phyloP scores from a whole-genome alignment of 306 rosid species.

The Sindora glabra region DNA sequence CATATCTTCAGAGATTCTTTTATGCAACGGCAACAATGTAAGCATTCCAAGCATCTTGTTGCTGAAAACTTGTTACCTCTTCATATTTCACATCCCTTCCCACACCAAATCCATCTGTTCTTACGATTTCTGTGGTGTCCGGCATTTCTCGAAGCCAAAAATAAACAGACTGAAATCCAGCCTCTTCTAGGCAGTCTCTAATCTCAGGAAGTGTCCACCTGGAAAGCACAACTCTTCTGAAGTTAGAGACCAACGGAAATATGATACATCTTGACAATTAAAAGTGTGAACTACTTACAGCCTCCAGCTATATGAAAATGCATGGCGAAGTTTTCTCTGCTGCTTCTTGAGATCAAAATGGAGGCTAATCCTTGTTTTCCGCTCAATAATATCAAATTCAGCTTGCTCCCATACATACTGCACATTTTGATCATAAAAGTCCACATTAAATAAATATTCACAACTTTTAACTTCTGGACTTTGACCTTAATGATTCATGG shows the following conservation, averaged over 20 bases:
- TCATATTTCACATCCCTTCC: constrained; percentile 68
- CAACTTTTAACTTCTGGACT: not conserved
- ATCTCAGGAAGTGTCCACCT: constrained; percentile 98
- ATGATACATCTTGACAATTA: not conserved
- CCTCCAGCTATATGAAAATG: constrained; percentile 90
- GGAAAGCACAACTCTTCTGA: constrained; percentile 13
- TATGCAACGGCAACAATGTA: constrained; percentile 75
- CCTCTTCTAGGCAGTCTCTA: constrained; percentile 82
- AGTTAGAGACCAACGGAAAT: constrained; percentile 16
- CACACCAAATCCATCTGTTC: constrained; percentile 57
- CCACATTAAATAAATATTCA: not conserved
- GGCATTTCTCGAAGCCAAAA: constrained; percentile 87
- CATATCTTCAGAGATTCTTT: constrained; percentile 8
- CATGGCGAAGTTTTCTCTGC: constrained; percentile 67
- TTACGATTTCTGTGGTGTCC: constrained; percentile 40
- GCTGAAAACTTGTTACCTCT: constrained; percentile 66
- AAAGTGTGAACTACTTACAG: constrained; percentile 37
- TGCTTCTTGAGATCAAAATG: constrained; percentile 73
- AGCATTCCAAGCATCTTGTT: constrained; percentile 87
- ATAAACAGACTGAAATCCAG: constrained; percentile 73
- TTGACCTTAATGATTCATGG: not conserved
- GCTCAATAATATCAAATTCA: constrained; percentile 73
- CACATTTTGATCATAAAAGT: constrained; percentile 24
- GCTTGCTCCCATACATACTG: constrained; percentile 97
- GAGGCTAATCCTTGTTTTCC: constrained; percentile 85